Percentiles rank a stretch among this genome's conserved stretches.
phyloP scores from a whole-genome alignment of 805 yeast genomes.

The Peterozyma toletana region DNA sequence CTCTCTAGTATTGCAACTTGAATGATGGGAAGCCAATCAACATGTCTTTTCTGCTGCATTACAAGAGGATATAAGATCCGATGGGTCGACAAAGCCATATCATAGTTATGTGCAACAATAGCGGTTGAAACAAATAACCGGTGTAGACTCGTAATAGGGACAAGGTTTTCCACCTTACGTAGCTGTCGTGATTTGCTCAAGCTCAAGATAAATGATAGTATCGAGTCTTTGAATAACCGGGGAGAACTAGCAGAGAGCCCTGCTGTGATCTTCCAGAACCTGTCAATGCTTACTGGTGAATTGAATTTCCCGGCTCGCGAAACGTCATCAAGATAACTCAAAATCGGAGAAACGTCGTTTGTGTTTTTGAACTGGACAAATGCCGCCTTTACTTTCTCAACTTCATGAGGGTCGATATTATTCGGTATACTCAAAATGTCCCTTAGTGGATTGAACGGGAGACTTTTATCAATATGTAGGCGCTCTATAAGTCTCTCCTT shows the following conservation, averaged over 20 bases:
- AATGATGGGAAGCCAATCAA: constrained; percentile 6
- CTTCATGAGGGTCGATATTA: not conserved
- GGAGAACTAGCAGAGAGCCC: not conserved
- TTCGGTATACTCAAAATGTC: not conserved
- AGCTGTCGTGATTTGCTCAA: not conserved
- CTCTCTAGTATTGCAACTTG: not conserved
- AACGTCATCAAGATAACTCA: not conserved
- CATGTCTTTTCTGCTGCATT: not conserved
- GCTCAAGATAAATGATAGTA: not conserved
- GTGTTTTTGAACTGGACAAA: not conserved
- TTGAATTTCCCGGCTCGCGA: not conserved
- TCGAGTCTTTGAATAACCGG: not conserved
- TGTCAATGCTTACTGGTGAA: not conserved
- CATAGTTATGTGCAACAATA: not conserved
- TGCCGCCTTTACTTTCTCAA: not conserved
- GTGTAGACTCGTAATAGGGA: not conserved
- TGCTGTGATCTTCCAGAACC: not conserved
- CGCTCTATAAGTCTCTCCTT: no score
- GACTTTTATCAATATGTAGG: not conserved
- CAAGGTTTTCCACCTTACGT: not conserved
- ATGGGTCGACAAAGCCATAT: constrained; percentile 2
- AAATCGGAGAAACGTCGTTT: not conserved
- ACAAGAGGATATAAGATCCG: not conserved
- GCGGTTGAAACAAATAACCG: not conserved
- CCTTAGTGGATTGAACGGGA: not conserved